Evolutionary conservation across 2,329 filamentous ascomycete species (phyloP).

Genomic region (Apiospora pterosperma): DNA sequence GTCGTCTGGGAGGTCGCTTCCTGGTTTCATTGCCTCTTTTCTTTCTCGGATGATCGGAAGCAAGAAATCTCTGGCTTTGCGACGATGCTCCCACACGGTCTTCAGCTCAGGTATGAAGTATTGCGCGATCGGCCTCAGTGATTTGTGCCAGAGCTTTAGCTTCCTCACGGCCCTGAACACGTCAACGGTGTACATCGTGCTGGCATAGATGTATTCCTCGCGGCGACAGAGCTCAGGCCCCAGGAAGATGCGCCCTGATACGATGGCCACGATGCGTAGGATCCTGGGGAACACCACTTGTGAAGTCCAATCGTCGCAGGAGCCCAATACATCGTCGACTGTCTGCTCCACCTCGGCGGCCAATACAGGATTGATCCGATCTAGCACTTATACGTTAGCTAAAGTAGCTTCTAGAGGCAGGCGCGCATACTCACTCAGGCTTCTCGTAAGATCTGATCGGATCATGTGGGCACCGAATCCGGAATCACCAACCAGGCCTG

Average conservation of each 20-base stretch:
- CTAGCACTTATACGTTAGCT: conserved; percentile 3
- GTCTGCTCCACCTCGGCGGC: conserved; percentile 34
- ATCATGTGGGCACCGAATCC: conserved; percentile 17
- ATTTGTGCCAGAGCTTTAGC: conserved; percentile 19
- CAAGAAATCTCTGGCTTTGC: conserved; percentile 32
- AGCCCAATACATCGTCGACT: conserved; percentile 30
- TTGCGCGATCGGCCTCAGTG: conserved; percentile 31
- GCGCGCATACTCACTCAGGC: conserved; percentile 13
- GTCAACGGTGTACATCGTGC: conserved; percentile 45
- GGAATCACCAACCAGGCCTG: conserved; percentile 10
- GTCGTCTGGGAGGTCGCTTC: conserved; percentile 34
- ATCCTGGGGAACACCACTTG: conserved; percentile 38
- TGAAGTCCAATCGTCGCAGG: conserved; percentile 35
- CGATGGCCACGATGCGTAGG: conserved; percentile 42
- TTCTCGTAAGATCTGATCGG: conserved; percentile 18
- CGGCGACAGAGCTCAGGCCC: conserved; percentile 42
- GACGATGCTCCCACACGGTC: conserved; percentile 26
- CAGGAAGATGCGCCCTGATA: conserved; percentile 45
- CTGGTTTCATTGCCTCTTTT: conserved; percentile 15
- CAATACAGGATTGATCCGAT: conserved; percentile 34
- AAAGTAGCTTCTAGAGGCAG: neutral
- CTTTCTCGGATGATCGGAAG: conserved; percentile 26
- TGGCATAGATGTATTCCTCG: conserved; percentile 41
- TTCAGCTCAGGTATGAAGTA: conserved; percentile 31
- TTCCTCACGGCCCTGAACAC: conserved; percentile 31